phyloP scores from a whole-genome alignment of 805 yeast species.

The Clavispora phyllophila region DNA sequence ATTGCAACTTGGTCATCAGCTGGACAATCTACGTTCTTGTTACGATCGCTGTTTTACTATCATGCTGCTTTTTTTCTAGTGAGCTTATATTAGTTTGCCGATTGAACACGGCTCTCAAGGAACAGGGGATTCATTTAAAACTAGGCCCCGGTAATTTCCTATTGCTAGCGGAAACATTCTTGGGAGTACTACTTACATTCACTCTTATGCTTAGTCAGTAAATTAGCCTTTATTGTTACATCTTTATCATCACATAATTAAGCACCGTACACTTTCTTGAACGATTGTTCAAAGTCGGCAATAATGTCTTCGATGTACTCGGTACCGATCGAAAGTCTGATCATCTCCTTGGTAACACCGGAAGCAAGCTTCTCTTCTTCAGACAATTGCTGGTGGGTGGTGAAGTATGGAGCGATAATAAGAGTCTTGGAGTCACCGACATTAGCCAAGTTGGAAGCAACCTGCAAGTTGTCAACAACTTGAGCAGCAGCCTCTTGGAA shows the following conservation, averaged over 20 bases:
- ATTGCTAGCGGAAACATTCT: neutral
- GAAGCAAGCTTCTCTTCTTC: slow-evolving; percentile 76
- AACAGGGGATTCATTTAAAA: neutral
- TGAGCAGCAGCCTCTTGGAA: slow-evolving; percentile 75
- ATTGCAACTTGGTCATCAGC: neutral
- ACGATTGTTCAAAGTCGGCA: slow-evolving; percentile 58
- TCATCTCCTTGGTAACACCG: slow-evolving; percentile 85
- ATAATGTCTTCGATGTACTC: slow-evolving; percentile 19
- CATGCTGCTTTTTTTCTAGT: neutral
- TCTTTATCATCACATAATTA: neutral
- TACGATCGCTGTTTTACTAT: neutral
- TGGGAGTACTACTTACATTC: neutral
- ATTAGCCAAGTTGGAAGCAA: slow-evolving; percentile 91
- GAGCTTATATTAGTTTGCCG: neutral
- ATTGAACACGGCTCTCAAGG: neutral
- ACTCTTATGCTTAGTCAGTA: neutral
- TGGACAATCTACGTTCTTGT: neutral
- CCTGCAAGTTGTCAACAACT: slow-evolving; percentile 76
- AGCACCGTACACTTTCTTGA: slow-evolving; percentile 50
- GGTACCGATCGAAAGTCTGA: slow-evolving; percentile 49
- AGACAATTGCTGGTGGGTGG: slow-evolving; percentile 88
- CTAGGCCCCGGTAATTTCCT: neutral
- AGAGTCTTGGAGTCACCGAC: slow-evolving; percentile 96
- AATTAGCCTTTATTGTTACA: neutral
- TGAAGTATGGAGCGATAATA: slow-evolving; percentile 92